Evolutionary conservation across 345 rosid species (phyloP).

Genomic region (Cardiospermum halicacabum): DNA sequence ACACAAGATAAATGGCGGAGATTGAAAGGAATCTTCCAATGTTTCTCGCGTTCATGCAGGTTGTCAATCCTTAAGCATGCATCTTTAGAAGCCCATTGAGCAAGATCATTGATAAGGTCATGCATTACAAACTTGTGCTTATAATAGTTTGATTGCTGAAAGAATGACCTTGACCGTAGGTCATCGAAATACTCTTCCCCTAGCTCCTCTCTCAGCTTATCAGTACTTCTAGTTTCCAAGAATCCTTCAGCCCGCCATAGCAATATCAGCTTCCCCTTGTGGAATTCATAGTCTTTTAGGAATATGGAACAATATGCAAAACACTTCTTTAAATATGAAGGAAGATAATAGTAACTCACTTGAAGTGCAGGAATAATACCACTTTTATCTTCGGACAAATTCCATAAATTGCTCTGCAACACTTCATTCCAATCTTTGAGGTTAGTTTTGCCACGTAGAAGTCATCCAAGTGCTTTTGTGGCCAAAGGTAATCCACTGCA

Average conservation of each 20-base stretch:
- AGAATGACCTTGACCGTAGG: background rate
- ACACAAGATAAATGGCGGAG: constrained; percentile 32
- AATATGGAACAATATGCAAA: background rate
- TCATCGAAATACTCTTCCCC: background rate
- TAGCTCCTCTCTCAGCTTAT: background rate
- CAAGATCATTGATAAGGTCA: constrained; percentile 23
- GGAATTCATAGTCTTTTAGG: background rate
- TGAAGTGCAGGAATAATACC: constrained; percentile 2
- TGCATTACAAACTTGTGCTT: background rate
- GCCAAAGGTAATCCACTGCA: background rate
- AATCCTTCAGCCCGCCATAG: background rate
- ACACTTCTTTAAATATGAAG: constrained; percentile 9
- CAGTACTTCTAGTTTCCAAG: background rate
- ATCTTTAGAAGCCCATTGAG: constrained; percentile 24
- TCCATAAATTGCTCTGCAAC: background rate
- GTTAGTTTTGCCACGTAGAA: background rate
- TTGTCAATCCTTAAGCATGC: constrained; percentile 24
- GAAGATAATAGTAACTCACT: constrained; percentile 23
- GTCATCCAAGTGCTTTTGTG: background rate
- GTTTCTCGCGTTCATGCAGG: background rate
- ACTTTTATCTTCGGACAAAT: background rate
- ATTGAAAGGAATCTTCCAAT: constrained; percentile 16
- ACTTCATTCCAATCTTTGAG: background rate
- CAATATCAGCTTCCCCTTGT: background rate
- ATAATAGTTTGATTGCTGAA: background rate